Percentiles rank a stretch among this genome's conserved stretches.
Evolutionary conservation across 208 protist genomes (phyloP).

Genomic region (Trypanosoma vivax): DNA sequence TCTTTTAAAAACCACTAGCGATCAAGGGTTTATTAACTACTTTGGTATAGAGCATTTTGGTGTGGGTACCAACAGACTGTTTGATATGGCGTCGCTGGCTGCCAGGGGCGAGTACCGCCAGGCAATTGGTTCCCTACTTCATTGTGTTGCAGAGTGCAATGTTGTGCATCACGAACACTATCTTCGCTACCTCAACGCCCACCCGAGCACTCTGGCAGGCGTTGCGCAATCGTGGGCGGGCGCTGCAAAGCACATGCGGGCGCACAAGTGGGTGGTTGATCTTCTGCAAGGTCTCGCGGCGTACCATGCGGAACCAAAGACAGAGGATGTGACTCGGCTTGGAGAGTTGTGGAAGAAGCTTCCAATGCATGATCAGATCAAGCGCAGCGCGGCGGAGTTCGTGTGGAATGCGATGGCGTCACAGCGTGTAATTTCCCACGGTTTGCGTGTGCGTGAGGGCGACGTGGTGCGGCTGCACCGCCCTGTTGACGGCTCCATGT

Average conservation of each 20-base stretch:
- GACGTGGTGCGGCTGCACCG: conserved; percentile 40
- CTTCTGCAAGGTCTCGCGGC: conserved; percentile 25
- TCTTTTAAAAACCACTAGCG: conserved; percentile 19
- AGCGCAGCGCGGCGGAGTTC: conserved; percentile 47
- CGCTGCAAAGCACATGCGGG: conserved; percentile 25
- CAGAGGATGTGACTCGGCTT: conserved; percentile 3
- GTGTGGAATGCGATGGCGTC: conserved; percentile 84
- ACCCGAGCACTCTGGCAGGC: conserved; percentile 30
- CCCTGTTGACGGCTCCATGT: not conserved
- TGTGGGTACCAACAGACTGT: conserved; percentile 43
- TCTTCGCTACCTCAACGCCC: conserved; percentile 57
- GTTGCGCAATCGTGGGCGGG: conserved; percentile 40
- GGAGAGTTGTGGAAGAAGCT: conserved; percentile 27
- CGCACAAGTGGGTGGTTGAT: conserved; percentile 16
- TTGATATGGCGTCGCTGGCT: conserved; percentile 47
- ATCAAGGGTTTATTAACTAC: conserved; percentile 78
- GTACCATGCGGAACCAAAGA: conserved; percentile 19
- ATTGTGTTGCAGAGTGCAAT: conserved; percentile 57
- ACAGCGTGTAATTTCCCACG: conserved; percentile 47
- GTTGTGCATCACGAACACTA: conserved; percentile 57
- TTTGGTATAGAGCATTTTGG: conserved; percentile 71
- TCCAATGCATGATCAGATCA: conserved; percentile 10
- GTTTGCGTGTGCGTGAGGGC: conserved; percentile 39
- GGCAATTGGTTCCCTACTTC: conserved; percentile 44
- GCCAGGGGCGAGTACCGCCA: conserved; percentile 22